These are phyloP conservation scores for Ceratocystis variospora DNA, from an alignment of 2,329 filamentous ascomycete species.

Conservation along the genomic window DNA sequence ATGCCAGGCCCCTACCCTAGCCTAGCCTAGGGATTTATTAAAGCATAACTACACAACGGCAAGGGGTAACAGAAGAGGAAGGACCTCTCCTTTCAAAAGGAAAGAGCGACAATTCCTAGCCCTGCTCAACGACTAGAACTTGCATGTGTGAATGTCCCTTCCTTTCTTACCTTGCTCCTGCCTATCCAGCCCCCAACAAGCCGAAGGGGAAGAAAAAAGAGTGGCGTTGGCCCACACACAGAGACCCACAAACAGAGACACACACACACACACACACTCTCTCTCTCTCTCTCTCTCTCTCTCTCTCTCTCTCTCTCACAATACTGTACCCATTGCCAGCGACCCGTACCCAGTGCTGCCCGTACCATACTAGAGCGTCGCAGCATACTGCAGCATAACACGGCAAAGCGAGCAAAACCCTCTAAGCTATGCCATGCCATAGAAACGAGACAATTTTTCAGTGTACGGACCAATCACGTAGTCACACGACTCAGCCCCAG, in stretches of 20 bases:
- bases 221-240: neutral
- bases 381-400: too few species aligned
- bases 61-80: neutral
- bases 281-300: too few species aligned
- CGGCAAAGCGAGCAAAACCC: too few species aligned
- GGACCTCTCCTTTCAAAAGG: too few species aligned
- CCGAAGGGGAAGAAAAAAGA: neutral
- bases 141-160: neutral
- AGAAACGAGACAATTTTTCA: slow-evolving; percentile 2
- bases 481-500: slow-evolving; percentile 5
- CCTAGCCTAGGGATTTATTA: neutral
- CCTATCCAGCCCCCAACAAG: too few species aligned
- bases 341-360: too few species aligned
- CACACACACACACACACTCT: neutral
- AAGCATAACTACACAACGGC: neutral
- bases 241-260: neutral
- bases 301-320: too few species aligned
- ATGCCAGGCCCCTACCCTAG: too few species aligned
- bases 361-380: too few species aligned
- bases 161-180: too few species aligned
- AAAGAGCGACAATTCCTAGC: slow-evolving; percentile 7
- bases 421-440: slow-evolving; percentile 6
- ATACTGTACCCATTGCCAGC: too few species aligned
- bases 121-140: slow-evolving; percentile 9
- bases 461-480: neutral